A percentile compares a stretch with the other conserved stretches of the same genome.
Evolutionary conservation across 345 rosid genomes (phyloP).

Genomic region (Gossypium ekmanianum): DNA sequence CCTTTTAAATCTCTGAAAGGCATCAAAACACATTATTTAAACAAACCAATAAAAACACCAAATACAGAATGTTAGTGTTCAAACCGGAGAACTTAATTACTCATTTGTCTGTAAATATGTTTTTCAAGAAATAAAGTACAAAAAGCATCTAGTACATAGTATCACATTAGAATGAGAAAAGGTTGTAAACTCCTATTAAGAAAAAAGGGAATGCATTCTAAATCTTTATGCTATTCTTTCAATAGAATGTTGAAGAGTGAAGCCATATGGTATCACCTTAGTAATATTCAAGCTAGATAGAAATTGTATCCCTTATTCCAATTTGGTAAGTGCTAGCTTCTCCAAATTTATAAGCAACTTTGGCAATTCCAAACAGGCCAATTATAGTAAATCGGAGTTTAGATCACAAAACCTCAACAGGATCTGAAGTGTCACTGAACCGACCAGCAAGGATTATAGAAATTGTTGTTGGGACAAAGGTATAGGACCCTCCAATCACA

Average conservation of each 20-base stretch:
- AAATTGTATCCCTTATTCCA: neutral
- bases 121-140: neutral
- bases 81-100: neutral
- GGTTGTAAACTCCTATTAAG: constrained; percentile 1
- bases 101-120: neutral
- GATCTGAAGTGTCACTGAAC: constrained; percentile 56
- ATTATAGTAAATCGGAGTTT: constrained; percentile 14
- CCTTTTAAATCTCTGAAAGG: constrained; percentile 64
- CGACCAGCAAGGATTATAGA: constrained; percentile 91
- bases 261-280: neutral
- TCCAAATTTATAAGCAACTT: neutral
- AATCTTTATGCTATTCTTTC: neutral
- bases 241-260: neutral
- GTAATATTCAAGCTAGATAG: neutral
- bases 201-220: neutral
- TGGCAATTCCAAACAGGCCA: constrained; percentile 6
- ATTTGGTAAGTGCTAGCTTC: neutral
- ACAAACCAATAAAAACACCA: constrained; percentile 1
- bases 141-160: neutral
- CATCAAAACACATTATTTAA: constrained; percentile 19
- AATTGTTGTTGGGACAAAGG: constrained; percentile 88
- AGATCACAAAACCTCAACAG: constrained; percentile 55
- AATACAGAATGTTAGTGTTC: neutral
- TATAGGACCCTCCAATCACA: constrained; percentile 89
- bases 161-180: neutral